These are phyloP conservation scores for Pythium rishiriense DNA, from an alignment of 352 stramenopile genomes.

Conservation along the genomic window DNA sequence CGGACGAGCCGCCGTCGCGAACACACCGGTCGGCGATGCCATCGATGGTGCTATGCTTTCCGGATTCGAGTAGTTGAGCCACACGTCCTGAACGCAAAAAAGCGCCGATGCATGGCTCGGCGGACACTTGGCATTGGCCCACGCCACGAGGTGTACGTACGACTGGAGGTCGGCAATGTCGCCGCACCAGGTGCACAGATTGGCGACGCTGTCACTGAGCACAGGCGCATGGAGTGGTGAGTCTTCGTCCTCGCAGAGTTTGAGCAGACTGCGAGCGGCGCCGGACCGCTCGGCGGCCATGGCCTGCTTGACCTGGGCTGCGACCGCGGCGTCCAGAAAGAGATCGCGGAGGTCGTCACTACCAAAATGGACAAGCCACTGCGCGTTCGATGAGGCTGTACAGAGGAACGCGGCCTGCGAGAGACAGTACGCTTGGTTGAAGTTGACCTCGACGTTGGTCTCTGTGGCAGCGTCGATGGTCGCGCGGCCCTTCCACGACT, in stretches of 20 bases:
- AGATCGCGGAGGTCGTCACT: slow-evolving; percentile 31
- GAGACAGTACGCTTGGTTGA: slow-evolving; percentile 31
- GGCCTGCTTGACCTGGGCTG: slow-evolving; percentile 22
- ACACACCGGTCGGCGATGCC: neutral
- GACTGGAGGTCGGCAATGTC: slow-evolving; percentile 22
- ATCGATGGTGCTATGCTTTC: neutral
- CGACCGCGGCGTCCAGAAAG: slow-evolving; percentile 14
- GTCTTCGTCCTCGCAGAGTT: slow-evolving; percentile 28
- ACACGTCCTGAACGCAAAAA: slow-evolving; percentile 23
- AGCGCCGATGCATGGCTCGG: slow-evolving; percentile 9
- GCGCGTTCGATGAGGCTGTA: slow-evolving; percentile 21
- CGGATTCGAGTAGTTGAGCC: slow-evolving; percentile 18
- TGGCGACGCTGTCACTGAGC: slow-evolving; percentile 17
- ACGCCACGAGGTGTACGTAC: slow-evolving; percentile 29
- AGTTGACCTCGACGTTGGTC: slow-evolving; percentile 22
- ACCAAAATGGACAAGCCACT: slow-evolving; percentile 32
- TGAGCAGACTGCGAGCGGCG: slow-evolving; percentile 12
- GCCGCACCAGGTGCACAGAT: slow-evolving; percentile 30
- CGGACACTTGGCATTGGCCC: slow-evolving; percentile 28
- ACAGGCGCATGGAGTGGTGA: slow-evolving; percentile 19
- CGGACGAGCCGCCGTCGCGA: neutral
- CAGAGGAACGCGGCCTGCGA: slow-evolving; percentile 28
- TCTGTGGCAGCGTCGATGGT: slow-evolving; percentile 12
- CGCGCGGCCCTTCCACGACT: slow-evolving; percentile 16
- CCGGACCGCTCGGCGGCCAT: slow-evolving; percentile 18